Percentiles rank a stretch among this genome's conserved stretches.
These are phyloP conservation scores for Moringa oleifera DNA, from an alignment of 345 rosid genomes.

Conservation along the genomic window DNA sequence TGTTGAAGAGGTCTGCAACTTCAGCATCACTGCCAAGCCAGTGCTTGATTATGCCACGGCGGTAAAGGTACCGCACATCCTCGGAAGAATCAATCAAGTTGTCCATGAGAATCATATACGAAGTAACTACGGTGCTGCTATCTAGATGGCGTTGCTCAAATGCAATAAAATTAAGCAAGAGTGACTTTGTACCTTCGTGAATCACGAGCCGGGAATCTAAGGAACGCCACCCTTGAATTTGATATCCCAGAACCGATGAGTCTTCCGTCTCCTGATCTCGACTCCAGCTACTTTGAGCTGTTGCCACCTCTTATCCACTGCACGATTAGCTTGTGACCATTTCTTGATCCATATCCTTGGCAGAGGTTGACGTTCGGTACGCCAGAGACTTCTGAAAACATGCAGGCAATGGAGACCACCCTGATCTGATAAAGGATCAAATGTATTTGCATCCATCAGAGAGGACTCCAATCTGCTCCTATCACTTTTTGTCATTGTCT, in stretches of 20 bases:
- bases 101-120: slow-evolving; percentile 62
- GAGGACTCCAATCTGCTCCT: slow-evolving; percentile 39
- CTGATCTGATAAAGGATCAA: slow-evolving; percentile 52
- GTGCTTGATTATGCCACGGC: slow-evolving; percentile 51
- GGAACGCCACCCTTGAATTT: slow-evolving; percentile 52
- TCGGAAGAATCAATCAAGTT: slow-evolving; percentile 57
- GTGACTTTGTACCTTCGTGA: slow-evolving; percentile 67
- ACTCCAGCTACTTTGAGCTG: slow-evolving; percentile 58
- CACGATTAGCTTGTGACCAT: slow-evolving; percentile 43
- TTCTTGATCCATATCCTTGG: slow-evolving; percentile 46
- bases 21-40: slow-evolving; percentile 72
- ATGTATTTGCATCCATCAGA: slow-evolving; percentile 19
- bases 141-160: slow-evolving; percentile 60
- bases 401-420: slow-evolving; percentile 59
- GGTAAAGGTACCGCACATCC: slow-evolving; percentile 61
- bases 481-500: slow-evolving; percentile 45
- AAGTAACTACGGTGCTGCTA: slow-evolving; percentile 55
- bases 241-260: slow-evolving; percentile 67
- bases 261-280: slow-evolving; percentile 53
- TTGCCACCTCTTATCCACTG: slow-evolving; percentile 58
- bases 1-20: slow-evolving; percentile 64
- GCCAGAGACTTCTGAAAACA: slow-evolving; percentile 44
- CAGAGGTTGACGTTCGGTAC: slow-evolving; percentile 41
- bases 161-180: slow-evolving; percentile 64
- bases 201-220: slow-evolving; percentile 49